Percentiles rank a stretch among this genome's conserved stretches.
Conservation (phyloP, 1,284 basidiomycete species). For the Heterobasidion annosum region DNA sequence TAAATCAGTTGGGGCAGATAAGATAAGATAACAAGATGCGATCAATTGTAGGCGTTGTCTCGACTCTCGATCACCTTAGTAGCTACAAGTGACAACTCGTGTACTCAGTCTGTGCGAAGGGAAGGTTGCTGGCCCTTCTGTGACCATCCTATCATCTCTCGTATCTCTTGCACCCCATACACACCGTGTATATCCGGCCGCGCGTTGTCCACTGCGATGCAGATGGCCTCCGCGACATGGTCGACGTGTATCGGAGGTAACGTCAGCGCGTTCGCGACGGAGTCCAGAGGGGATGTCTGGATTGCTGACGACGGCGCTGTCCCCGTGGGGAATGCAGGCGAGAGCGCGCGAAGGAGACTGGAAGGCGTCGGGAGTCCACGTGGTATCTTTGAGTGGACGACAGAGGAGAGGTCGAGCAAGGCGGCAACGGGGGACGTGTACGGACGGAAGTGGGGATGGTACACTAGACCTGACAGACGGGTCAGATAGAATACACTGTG, state of each 20-base stretch:
- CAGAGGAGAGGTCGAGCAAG: constrained; percentile 73
- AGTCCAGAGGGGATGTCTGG: constrained; percentile 43
- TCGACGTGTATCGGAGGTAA: constrained; percentile 93
- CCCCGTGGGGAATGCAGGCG: constrained; percentile 23
- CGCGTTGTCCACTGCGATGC: constrained; percentile 31
- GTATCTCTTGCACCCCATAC: constrained; percentile 72
- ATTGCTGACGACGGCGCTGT: constrained; percentile 18
- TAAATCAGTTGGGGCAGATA: constrained; percentile 3
- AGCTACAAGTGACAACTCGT: background rate
- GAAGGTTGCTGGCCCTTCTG: constrained; percentile 17
- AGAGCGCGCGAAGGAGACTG: constrained; percentile 43
- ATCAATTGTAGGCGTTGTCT: no score
- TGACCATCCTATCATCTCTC: constrained; percentile 61
- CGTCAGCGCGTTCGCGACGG: constrained; percentile 69
- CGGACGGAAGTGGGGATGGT: constrained; percentile 90
- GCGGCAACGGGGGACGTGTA: constrained; percentile 82
- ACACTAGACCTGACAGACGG: constrained; percentile 69
- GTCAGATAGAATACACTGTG: constrained; percentile 5
- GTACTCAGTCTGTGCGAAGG: background rate
- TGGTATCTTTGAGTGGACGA: constrained; percentile 49
- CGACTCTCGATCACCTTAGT: no score
- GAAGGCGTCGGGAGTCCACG: constrained; percentile 56
- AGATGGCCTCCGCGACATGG: constrained; percentile 85
- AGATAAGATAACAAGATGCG: constrained; percentile 5
- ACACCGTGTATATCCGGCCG: constrained; percentile 50